Base-by-base conservation (phyloP, 2,329 filamentous ascomycete genomes). In the Microcyclospora tardicrescens region DNA sequence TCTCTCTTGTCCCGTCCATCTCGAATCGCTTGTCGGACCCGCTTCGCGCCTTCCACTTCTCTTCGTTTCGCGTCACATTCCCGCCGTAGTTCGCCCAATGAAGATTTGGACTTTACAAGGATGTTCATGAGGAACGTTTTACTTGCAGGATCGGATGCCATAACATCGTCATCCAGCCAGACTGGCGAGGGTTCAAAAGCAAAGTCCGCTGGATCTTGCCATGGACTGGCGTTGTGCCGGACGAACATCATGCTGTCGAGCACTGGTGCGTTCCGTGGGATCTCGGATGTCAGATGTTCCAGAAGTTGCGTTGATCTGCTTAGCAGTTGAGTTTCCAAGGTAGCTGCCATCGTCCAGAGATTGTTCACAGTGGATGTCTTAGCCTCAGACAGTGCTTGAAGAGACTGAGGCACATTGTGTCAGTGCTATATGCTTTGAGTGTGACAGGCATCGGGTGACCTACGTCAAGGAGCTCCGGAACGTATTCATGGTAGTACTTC, bases 171-270 rank as follows among this genome's bases (percentile, higher is more conserved):
- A 52, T 98, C 93, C 53, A 95, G 81, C 91, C 93, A 98, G 19
- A 98, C 82, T 0, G 91, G 89, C 57, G 87, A 94, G 1, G 91
- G 82, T 60, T 98, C 91, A 52, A 98, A 98, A 10, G 66, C 68
- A 61, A 91, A 83, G 61, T 95, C 81, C 1, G 73, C 54, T 1
- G 91, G 91, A 55, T 96, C 89, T 54, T 85, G 78, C 71, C 84
- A 93, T 16, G 75, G 74, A 11, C 24, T 24, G 50, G 83, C 77
- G 55, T 98, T 98, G 66, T 98, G 91, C 44, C 82, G 79, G 41
- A 93, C 79, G 61, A 95, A 98, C 91, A 98, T 98, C 72, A 94
- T 84, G 14, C 86, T 93, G 61, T 98, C 93, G 31, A 98, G 72
- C 34, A 81, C 73, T 9, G 91, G 91, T 44, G 82, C 73, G 57